Evolutionary conservation across 2,329 filamentous ascomycete species (phyloP).

Genomic region (Coniochaeta sp.): DNA sequence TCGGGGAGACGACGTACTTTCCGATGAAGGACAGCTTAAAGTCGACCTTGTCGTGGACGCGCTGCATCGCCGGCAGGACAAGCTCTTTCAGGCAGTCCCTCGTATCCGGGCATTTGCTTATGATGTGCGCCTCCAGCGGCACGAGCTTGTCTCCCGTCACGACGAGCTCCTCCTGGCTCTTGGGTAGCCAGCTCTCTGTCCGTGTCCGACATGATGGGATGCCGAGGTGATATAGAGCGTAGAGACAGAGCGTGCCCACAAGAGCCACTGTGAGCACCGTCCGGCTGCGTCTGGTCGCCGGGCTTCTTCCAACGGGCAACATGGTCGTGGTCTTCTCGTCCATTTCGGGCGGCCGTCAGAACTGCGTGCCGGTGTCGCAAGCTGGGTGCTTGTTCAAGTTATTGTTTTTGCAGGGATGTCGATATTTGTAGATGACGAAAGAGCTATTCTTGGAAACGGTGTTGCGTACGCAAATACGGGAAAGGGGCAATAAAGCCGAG

Average conservation of each 20-base stretch:
- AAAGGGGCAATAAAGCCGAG: constrained; percentile 1
- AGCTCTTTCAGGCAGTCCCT: constrained; percentile 73
- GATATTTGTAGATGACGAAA: not conserved
- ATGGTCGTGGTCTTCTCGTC: constrained; percentile 10
- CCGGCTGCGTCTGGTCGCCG: constrained; percentile 6
- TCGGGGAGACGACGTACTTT: constrained; percentile 39
- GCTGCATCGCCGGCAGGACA: constrained; percentile 80
- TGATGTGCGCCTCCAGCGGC: constrained; percentile 88
- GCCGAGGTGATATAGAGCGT: constrained; percentile 6
- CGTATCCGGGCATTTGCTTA: constrained; percentile 95
- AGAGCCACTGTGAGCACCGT: constrained; percentile 6
- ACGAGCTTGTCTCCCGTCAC: constrained; percentile 36
- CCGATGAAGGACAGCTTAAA: constrained; percentile 91
- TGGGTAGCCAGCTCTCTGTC: not conserved
- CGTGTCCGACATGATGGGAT: constrained; percentile 1
- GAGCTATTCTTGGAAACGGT: not conserved
- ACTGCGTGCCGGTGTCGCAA: not conserved
- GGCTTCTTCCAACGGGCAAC: constrained; percentile 1
- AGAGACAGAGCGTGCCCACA: constrained; percentile 6
- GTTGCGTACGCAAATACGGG: constrained; percentile 1
- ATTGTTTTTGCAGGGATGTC: not conserved
- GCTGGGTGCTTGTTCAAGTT: no score
- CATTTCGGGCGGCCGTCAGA: constrained; percentile 6
- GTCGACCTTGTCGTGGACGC: constrained; percentile 75
- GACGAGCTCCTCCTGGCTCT: constrained; percentile 1